Conservation (phyloP, 331 rosid species). For the Rhamnella rubrinervis region DNA sequence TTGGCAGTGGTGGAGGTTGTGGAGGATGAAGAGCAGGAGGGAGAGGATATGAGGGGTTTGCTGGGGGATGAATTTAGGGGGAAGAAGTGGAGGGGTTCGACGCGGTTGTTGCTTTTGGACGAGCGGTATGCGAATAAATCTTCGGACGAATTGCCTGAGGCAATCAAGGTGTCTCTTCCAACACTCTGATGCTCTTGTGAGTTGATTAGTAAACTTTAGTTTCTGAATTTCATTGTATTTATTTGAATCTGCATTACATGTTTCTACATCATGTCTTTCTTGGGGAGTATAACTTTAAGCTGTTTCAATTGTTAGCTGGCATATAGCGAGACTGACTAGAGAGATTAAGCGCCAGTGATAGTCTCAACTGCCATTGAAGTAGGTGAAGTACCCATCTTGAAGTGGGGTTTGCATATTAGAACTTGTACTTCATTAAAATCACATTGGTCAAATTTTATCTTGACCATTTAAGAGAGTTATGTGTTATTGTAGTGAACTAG, state of each 20-base stretch:
- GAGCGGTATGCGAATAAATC: conserved; percentile 45
- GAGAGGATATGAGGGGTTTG: conserved; percentile 57
- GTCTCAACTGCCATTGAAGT: too few relatives aligned
- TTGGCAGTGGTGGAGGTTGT: conserved; percentile 60
- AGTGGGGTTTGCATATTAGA: background rate
- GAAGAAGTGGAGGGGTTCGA: conserved; percentile 77
- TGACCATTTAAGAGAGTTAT: too few relatives aligned
- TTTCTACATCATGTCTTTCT: too few relatives aligned
- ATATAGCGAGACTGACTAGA: too few relatives aligned
- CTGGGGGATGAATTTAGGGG: conserved; percentile 60
- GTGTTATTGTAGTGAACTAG: too few relatives aligned
- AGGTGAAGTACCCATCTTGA: background rate
- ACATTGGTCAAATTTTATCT: too few relatives aligned
- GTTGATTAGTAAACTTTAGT: conserved; percentile 3
- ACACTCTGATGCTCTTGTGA: conserved; percentile 40
- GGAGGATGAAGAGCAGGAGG: conserved; percentile 49
- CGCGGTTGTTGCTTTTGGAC: conserved; percentile 78
- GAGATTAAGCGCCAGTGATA: too few relatives aligned
- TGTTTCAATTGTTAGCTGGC: too few relatives aligned
- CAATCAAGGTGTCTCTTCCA: conserved; percentile 73
- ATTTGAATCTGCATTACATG: background rate
- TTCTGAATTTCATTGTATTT: background rate
- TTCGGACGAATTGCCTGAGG: conserved; percentile 67
- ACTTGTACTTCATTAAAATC: background rate
- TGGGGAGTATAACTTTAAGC: too few relatives aligned